phyloP scores from a whole-genome alignment of 192 early-diverging fungal genomes.

The Martensiomyces pterosporus region DNA sequence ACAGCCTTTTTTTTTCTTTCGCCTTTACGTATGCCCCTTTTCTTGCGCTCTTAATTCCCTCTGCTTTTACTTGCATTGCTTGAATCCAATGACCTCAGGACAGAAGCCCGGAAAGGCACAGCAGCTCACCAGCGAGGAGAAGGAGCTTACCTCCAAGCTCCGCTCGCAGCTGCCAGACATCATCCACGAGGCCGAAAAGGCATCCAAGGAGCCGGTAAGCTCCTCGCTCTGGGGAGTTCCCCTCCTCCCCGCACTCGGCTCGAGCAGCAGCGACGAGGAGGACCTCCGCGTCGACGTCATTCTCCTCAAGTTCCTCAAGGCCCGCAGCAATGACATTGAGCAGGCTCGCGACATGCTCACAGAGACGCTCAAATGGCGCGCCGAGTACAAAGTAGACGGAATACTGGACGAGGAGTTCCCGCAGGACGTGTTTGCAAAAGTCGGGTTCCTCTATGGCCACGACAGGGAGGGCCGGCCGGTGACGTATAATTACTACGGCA shows the following conservation, averaged over 20 bases:
- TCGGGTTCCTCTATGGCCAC: slow-evolving; percentile 51
- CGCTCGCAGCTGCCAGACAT: slow-evolving; percentile 50
- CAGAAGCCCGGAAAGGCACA: slow-evolving; percentile 21
- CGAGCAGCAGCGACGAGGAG: not conserved
- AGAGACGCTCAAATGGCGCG: slow-evolving; percentile 54
- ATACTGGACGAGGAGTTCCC: slow-evolving; percentile 53
- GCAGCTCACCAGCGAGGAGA: slow-evolving; percentile 47
- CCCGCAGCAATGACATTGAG: slow-evolving; percentile 44
- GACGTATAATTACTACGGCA: slow-evolving; percentile 59
- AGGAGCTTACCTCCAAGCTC: slow-evolving; percentile 37
- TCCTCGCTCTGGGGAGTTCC: slow-evolving; percentile 52
- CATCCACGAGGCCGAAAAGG: slow-evolving; percentile 24
- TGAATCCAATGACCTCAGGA: not conserved
- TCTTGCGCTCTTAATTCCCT: not conserved
- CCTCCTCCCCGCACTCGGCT: slow-evolving; percentile 20
- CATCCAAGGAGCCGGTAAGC: slow-evolving; percentile 6
- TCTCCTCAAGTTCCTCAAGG: slow-evolving; percentile 56
- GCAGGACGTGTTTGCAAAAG: slow-evolving; percentile 35
- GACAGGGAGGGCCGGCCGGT: slow-evolving; percentile 55
- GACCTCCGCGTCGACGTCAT: slow-evolving; percentile 57
- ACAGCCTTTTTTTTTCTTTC: not conserved
- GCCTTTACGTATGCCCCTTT: not conserved
- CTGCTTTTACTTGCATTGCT: not conserved
- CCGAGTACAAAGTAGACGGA: slow-evolving; percentile 45
- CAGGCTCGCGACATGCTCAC: slow-evolving; percentile 52